Evolutionary conservation across 2,329 filamentous ascomycete species (phyloP), one percentile per base, ranked within the genome.

Genomic region (Penicillium sp.): DNA sequence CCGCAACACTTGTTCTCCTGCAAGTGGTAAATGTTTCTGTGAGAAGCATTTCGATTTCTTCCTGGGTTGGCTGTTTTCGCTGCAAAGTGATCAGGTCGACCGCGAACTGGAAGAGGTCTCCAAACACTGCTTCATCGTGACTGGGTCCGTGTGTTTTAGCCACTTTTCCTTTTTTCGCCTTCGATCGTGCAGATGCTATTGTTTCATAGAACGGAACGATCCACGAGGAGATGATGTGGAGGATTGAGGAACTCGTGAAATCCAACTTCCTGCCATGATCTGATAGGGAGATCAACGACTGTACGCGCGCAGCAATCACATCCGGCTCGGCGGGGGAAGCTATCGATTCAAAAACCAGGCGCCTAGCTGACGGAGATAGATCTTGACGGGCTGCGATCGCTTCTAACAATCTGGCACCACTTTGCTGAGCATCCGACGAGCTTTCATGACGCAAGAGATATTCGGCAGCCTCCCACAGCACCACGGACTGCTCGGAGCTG

Each of bases 221-320:
- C 63, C 73, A 77, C 10, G 71, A 70, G 7, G 73, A 73, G 33
- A 76, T 68, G n/a, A 75, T 68, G 9, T 70, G 73, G 15, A 78
- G 62, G 36, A 77, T 67, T 6, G 75, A 75, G 5, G 69, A 68
- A 33, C 68, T 65, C 29, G 73, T 67, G 60, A 76, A 77, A 33
- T 78, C 75, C 41, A 77, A 57, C 55, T 76, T 77, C 45, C 75
- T 70, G 45, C 75, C 75, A 66, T 78, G 74, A 49, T 78, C 75
- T n/a, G 75, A 75, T 39, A 78, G 63, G 6, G 68, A 65, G 33
- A 76, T 72, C 54, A 78, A 68, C 1, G 75, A 68, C 46, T 75
- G 72, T 15, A 77, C 69, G 4, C 72, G 72, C 13, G 72, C 63
- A 19, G 75, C 70, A 47, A 77, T 70, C 38, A 75, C 68, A 51